Evolutionary conservation across 768 basidiomycete genomes (phyloP).

Genomic region (Scleroderma citrinum): DNA sequence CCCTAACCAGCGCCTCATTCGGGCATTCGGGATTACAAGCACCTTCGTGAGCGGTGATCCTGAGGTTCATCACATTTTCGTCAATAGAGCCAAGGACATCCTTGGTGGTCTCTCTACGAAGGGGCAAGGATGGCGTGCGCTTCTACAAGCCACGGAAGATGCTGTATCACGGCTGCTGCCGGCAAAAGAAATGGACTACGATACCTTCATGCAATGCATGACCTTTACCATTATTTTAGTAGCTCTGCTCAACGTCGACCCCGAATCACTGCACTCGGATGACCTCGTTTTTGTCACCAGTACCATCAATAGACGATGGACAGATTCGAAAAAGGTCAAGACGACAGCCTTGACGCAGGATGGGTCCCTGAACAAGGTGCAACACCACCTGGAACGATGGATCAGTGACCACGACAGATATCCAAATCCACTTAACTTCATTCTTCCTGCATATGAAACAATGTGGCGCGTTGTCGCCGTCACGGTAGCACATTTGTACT

Average conservation of each 20-base stretch:
- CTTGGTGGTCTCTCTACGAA: constrained; percentile 7
- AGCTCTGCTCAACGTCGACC: constrained; percentile 31
- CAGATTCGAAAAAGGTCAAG: constrained; percentile 17
- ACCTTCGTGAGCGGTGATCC: constrained; percentile 45
- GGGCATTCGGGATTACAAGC: constrained; percentile 33
- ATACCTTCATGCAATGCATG: constrained; percentile 37
- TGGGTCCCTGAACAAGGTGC: constrained; percentile 27
- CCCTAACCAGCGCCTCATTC: constrained; percentile 19
- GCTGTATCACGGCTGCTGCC: constrained; percentile 12
- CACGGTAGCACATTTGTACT: constrained; percentile 28
- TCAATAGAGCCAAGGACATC: constrained; percentile 16
- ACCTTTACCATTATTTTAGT: constrained; percentile 40
- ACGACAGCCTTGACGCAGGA: constrained; percentile 10
- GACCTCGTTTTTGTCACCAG: constrained; percentile 36
- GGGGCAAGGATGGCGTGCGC: constrained; percentile 8
- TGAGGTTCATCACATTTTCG: constrained; percentile 24
- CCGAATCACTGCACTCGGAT: constrained; percentile 22
- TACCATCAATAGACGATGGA: constrained; percentile 32
- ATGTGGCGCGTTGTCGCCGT: constrained; percentile 59
- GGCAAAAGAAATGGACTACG: constrained; percentile 18
- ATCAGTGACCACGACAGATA: constrained; percentile 25
- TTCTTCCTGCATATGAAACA: constrained; percentile 59
- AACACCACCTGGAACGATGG: constrained; percentile 29
- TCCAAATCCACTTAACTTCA: constrained; percentile 42
- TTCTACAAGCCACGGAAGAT: constrained; percentile 12